phyloP scores from a whole-genome alignment of 345 rosid genomes.

The Eucalyptus polybractea region DNA sequence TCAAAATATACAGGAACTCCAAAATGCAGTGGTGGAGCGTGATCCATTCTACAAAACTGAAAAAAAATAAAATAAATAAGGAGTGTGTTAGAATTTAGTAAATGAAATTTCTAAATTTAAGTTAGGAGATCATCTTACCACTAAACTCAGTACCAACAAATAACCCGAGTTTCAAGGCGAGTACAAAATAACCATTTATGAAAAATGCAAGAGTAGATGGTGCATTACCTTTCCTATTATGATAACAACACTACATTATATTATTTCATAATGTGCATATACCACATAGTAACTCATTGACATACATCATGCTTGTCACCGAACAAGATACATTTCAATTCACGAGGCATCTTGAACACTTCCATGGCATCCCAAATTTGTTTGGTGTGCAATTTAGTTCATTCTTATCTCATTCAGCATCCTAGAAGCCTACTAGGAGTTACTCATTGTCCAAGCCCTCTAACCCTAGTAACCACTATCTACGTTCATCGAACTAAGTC shows the following conservation, averaged over 20 bases:
- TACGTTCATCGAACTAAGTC: fast-evolving
- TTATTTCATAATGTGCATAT: too few species aligned
- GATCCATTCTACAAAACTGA: neutral
- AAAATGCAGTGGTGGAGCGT: neutral
- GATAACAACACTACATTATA: neutral
- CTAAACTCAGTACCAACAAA: neutral
- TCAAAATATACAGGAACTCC: neutral
- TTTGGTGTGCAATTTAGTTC: too few species aligned
- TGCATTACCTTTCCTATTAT: neutral
- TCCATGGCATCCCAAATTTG: too few species aligned
- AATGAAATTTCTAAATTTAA: neutral
- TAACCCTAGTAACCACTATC: too few species aligned
- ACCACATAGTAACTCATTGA: too few species aligned
- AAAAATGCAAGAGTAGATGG: neutral
- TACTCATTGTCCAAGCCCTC: too few species aligned
- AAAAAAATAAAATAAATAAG: neutral
- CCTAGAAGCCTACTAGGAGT: too few species aligned
- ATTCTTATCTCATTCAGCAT: too few species aligned
- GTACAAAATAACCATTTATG: neutral
- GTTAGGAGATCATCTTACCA: neutral
- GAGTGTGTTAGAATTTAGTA: neutral
- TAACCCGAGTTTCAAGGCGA: neutral
- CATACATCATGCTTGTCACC: too few species aligned
- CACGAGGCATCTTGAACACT: too few species aligned
- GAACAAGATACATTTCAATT: too few species aligned